Evolutionary conservation across 306 rosid species (phyloP).

Genomic region (Prinsepia uniflora): DNA sequence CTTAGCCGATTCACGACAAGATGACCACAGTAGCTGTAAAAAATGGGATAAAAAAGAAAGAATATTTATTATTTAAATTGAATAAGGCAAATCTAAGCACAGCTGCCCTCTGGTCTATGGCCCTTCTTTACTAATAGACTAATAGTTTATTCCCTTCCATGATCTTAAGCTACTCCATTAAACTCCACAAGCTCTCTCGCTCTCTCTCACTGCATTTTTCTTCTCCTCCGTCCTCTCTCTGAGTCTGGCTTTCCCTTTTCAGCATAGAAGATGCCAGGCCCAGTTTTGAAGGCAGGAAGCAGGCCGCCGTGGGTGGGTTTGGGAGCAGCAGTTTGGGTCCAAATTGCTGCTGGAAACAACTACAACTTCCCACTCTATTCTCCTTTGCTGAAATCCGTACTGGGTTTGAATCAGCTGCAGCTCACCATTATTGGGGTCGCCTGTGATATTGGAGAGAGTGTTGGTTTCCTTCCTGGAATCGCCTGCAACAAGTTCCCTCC

Average conservation of each 20-base stretch:
- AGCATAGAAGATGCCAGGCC: slow-evolving; percentile 32
- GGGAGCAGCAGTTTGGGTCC: slow-evolving; percentile 81
- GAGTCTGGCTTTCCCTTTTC: background rate
- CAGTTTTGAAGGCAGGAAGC: slow-evolving; percentile 65
- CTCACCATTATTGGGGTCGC: slow-evolving; percentile 78
- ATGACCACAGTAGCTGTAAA: background rate
- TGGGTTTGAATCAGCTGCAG: slow-evolving; percentile 71
- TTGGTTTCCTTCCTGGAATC: slow-evolving; percentile 63
- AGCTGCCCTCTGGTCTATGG: background rate
- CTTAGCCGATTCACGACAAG: background rate
- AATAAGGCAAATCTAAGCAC: background rate
- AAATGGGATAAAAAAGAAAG: background rate
- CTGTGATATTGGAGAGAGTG: slow-evolving; percentile 66
- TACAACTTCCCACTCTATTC: slow-evolving; percentile 77
- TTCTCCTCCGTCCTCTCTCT: background rate
- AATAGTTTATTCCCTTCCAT: background rate
- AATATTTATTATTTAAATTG: no score
- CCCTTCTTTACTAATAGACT: background rate
- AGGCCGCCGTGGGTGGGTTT: slow-evolving; percentile 96
- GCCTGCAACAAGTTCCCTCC: slow-evolving; percentile 82
- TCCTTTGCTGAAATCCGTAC: slow-evolving; percentile 58
- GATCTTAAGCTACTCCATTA: background rate
- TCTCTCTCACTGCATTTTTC: background rate
- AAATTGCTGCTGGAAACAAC: slow-evolving; percentile 55
- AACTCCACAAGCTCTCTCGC: background rate